Percentiles rank a stretch among this genome's conserved stretches.
Conservation (phyloP, 2,329 filamentous ascomycete species). For the Ascochyta viciae-villosae region DNA sequence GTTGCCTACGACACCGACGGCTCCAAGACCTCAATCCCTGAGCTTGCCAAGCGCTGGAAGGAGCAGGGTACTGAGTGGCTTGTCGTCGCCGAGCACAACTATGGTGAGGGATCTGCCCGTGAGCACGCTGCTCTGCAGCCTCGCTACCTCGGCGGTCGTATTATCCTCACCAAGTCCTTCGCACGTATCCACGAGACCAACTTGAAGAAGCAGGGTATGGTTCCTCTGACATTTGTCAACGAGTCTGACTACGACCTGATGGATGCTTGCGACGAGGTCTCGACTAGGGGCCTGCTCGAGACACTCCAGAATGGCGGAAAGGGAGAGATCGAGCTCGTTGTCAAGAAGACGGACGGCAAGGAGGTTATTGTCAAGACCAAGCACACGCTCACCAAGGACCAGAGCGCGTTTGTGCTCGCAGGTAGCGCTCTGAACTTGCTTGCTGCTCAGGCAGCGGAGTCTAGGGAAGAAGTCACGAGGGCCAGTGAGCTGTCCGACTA, state of each 20-base stretch:
- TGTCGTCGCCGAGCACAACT: conserved; percentile 97
- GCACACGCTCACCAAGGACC: conserved; percentile 87
- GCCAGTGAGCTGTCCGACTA: conserved; percentile 50
- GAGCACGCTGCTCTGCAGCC: conserved; percentile 92
- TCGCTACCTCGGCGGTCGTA: conserved; percentile 83
- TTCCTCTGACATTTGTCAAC: conserved; percentile 88
- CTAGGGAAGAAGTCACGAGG: conserved; percentile 46
- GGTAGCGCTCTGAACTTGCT: conserved; percentile 93
- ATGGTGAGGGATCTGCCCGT: conserved; percentile 87
- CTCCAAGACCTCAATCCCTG: conserved; percentile 77
- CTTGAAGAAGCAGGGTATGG: conserved; percentile 95
- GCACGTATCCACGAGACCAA: conserved; percentile 95
- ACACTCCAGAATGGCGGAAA: conserved; percentile 79
- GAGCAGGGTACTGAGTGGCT: conserved; percentile 79
- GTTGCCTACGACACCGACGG: conserved; percentile 87
- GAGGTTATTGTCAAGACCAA: conserved; percentile 76
- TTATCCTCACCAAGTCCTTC: conserved; percentile 87
- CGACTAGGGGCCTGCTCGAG: conserved; percentile 82
- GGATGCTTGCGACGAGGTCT: conserved; percentile 80
- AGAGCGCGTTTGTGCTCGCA: conserved; percentile 89
- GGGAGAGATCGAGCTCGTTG: conserved; percentile 73
- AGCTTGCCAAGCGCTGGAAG: conserved; percentile 86
- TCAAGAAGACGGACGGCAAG: conserved; percentile 63
- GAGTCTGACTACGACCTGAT: conserved; percentile 88
- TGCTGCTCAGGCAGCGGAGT: conserved; percentile 64